Evolutionary conservation across 2,329 filamentous ascomycete genomes (phyloP).

Genomic region (Pseudogymnoascus sp.): DNA sequence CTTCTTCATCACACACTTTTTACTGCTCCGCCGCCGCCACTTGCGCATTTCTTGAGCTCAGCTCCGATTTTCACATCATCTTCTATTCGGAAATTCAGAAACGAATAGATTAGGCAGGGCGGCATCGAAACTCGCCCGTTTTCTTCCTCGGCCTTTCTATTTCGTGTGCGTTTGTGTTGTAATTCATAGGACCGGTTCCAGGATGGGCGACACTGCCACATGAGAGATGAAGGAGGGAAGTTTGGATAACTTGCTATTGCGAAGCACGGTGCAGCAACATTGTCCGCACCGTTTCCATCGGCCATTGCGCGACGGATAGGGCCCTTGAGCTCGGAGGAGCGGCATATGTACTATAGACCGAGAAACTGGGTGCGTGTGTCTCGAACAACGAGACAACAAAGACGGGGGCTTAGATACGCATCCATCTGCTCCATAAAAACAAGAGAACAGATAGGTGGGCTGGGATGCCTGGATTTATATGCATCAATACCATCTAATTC

Average conservation of each 20-base stretch:
- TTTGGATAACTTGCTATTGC: background rate
- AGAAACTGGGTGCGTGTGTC: background rate
- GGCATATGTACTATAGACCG: background rate
- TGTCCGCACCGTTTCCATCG: background rate
- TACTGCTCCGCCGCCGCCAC: background rate
- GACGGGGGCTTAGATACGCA: slow-evolving; percentile 1
- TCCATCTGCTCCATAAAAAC: background rate
- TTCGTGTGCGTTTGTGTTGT: background rate
- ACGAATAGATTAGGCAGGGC: background rate
- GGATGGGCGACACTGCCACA: background rate
- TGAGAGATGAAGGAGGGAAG: background rate
- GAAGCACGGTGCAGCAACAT: background rate
- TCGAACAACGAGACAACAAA: background rate
- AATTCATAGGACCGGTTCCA: slow-evolving; percentile 3
- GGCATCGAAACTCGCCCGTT: background rate
- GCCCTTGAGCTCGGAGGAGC: background rate
- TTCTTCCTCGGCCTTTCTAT: background rate
- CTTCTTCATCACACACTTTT: background rate
- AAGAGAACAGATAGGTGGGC: background rate
- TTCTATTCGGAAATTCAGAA: slow-evolving; percentile 1
- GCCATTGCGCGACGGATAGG: background rate
- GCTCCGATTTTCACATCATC: background rate
- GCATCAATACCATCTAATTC: slow-evolving; percentile 6
- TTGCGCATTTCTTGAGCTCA: background rate
- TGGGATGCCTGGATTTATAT: slow-evolving; percentile 1